A percentile compares a stretch with the other conserved stretches of the same genome.
phyloP scores from a whole-genome alignment of 73 alveolate species.

The Paramecium octaurelia region DNA sequence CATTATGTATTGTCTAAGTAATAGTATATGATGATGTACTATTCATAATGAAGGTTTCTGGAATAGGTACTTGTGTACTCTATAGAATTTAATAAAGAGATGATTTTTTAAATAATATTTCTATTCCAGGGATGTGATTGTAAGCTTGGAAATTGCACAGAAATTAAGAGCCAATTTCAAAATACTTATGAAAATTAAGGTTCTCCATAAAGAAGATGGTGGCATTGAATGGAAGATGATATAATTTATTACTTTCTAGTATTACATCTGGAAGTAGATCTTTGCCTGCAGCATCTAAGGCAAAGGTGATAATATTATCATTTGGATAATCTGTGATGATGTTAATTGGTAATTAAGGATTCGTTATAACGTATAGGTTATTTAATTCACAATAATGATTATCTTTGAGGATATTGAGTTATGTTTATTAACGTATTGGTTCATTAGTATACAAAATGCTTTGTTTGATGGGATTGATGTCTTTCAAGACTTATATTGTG shows the following conservation, averaged over 20 bases:
- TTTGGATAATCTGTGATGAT: not conserved
- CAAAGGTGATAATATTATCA: not conserved
- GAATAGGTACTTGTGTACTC: not conserved
- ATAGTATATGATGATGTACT: not conserved
- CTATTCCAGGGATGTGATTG: conserved; percentile 15
- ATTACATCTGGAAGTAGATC: not conserved
- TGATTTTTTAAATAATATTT: not conserved
- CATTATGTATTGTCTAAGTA: not conserved
- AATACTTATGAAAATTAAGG: conserved; percentile 2
- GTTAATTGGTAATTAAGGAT: not conserved
- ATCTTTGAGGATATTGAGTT: not conserved
- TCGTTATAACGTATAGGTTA: not conserved
- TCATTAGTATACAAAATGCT: not conserved
- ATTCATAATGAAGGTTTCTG: not conserved
- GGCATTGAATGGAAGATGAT: not conserved
- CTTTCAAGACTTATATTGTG: not conserved
- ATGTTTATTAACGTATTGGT: not conserved
- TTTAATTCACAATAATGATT: conserved; percentile 10
- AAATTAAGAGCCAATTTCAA: not conserved
- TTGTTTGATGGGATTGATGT: not conserved
- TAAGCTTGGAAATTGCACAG: not conserved
- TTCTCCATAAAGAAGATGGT: conserved; percentile 7
- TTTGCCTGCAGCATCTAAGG: not conserved
- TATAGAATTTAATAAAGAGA: not conserved
- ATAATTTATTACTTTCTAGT: not conserved